A percentile compares a stretch with the other conserved stretches of the same genome.
Conservation (phyloP, 2,329 filamentous ascomycete genomes). For the Xylaria sp. region DNA sequence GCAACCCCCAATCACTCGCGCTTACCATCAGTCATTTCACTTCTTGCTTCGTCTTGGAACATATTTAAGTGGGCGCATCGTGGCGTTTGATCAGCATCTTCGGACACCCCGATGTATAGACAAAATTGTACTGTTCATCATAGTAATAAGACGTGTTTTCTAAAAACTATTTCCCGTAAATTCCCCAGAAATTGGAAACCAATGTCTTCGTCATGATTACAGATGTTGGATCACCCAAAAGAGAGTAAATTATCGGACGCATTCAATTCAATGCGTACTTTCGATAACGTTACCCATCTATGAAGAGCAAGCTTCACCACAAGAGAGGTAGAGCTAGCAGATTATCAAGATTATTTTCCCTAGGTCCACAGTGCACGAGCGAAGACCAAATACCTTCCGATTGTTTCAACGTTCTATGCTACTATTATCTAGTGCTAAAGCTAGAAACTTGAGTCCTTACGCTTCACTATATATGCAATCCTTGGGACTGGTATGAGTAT, state of each 20-base stretch:
- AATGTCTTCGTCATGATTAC: neutral
- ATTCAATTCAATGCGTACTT: neutral
- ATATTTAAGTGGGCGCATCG: neutral
- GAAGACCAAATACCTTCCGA: neutral
- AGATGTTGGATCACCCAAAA: neutral
- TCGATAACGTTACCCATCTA: neutral
- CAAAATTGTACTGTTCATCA: neutral
- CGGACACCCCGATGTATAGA: constrained; percentile 6
- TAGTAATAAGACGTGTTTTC: neutral
- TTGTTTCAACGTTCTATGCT: too few species aligned
- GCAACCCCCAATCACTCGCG: neutral
- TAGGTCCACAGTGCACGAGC: neutral
- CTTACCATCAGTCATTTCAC: neutral
- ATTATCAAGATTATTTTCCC: neutral
- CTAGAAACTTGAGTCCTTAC: neutral
- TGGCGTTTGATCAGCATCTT: neutral
- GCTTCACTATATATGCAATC: neutral
- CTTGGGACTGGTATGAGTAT: neutral
- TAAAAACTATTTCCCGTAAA: neutral
- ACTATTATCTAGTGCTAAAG: neutral
- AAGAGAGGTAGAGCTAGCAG: neutral
- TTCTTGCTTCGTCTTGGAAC: neutral
- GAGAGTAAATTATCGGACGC: neutral
- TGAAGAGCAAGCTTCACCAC: neutral
- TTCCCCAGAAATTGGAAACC: neutral